phyloP scores from a whole-genome alignment of 768 basidiomycete genomes.

The Kwoniella bestiolae region DNA sequence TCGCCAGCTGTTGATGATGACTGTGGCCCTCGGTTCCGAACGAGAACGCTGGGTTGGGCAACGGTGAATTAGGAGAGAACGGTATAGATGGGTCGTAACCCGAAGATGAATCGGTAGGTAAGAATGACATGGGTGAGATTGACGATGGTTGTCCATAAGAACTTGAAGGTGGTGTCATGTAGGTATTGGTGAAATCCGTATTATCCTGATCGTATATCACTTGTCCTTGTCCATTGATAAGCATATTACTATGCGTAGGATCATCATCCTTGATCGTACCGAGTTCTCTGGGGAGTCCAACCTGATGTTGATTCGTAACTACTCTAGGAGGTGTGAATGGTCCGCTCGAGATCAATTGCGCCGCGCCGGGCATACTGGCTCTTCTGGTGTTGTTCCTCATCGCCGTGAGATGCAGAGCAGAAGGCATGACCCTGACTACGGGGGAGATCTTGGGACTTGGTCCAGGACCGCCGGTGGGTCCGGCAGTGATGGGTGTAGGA shows the following conservation, averaged over 20 bases:
- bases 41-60: conserved; percentile 51
- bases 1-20: conserved; percentile 9
- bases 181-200: conserved; percentile 34
- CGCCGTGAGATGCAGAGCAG: conserved; percentile 47
- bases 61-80: conserved; percentile 33
- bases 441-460: conserved; percentile 39
- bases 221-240: neutral
- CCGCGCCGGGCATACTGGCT: conserved; percentile 38
- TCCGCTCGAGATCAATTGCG: conserved; percentile 47
- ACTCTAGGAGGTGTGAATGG: conserved; percentile 53
- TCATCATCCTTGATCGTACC: conserved; percentile 51
- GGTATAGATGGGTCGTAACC: conserved; percentile 14
- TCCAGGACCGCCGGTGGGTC: conserved; percentile 7
- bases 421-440: conserved; percentile 34
- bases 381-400: conserved; percentile 49
- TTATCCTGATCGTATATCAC: conserved; percentile 14
- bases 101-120: conserved; percentile 7
- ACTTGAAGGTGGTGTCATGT: conserved; percentile 32
- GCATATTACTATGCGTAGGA: neutral
- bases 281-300: conserved; percentile 29
- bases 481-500: conserved; percentile 40
- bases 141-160: conserved; percentile 20
- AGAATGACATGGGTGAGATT: conserved; percentile 11
- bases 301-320: conserved; percentile 30
- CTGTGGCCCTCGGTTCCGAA: conserved; percentile 37